Base-by-base conservation (phyloP, 257 asterid genomes). In the Voacanga thouarsii region DNA sequence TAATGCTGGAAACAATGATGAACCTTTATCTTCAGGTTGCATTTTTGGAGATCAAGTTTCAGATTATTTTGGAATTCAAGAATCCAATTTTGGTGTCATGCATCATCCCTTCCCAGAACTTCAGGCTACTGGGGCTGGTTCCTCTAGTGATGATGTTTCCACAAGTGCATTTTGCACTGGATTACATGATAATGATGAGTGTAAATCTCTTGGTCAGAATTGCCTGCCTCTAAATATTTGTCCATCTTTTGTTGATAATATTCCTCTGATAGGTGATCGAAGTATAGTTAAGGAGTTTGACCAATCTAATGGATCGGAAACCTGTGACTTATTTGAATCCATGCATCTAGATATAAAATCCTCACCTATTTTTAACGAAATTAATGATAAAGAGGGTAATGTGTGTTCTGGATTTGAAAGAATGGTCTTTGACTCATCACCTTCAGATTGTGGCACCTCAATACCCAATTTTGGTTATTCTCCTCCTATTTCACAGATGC, bases 391-490 rank as follows among this genome's bases (percentile, higher is more conserved):
- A 64, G 82, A 74, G 70, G 89, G 65, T 28, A 55, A 64, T 78
- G 80, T 47, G 8, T 75, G 75, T 77, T 76, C 88, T n/a, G 89
- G 82, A 55, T 82, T 85, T 81, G 89, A 76, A 26, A 26, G 79
- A 56, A 51, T 64, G 56, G 65, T 59, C 77, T 45, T 57, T 53
- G 57, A 68, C 30, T 39, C 80, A n/a, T 57, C 84, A 50, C 12
- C 67, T 69, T 47, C 81, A 51, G 84, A 51, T 47, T 21, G 67
- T 80, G 81, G 74, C 55, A 61, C 77, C 53, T 61, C 91, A 80
- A 90, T 85, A 81, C 84, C 55, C 61, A 80, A 77, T 82, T 78
- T 85, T 77, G 84, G 76, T 65, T 79, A 79, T 71, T 75, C 89
- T 73, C 78, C 90, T 74, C 61, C 88, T 59, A 51, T 82, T 63